Conservation (phyloP, 2,329 filamentous ascomycete genomes). For the Geoglossum cookeanum region DNA sequence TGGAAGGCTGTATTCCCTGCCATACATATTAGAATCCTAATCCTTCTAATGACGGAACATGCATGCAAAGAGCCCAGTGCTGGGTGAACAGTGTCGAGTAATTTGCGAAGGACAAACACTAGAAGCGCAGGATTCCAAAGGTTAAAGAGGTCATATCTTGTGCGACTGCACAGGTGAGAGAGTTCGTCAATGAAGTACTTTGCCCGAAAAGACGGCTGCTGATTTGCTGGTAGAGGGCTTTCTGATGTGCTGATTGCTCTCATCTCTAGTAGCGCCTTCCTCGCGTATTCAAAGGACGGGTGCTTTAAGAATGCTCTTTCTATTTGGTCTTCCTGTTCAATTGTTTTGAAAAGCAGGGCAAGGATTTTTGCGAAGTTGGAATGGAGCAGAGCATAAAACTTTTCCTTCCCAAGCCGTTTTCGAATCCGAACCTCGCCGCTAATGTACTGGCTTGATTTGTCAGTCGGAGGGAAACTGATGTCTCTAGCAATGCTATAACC, state of each 20-base stretch:
- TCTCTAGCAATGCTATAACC: slow-evolving; percentile 74
- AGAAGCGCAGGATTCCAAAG: slow-evolving; percentile 65
- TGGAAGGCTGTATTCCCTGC: slow-evolving; percentile 52
- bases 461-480: slow-evolving; percentile 30
- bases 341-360: slow-evolving; percentile 53
- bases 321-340: slow-evolving; percentile 58
- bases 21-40: slow-evolving; percentile 62
- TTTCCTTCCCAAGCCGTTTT: slow-evolving; percentile 46
- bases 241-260: slow-evolving; percentile 46
- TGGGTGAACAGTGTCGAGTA: slow-evolving; percentile 65
- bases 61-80: slow-evolving; percentile 74
- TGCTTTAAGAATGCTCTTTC: slow-evolving; percentile 47
- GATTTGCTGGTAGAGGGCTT: slow-evolving; percentile 48
- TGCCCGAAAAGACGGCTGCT: slow-evolving; percentile 72
- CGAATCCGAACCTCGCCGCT: slow-evolving; percentile 49
- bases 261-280: slow-evolving; percentile 45
- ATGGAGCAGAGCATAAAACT: slow-evolving; percentile 43
- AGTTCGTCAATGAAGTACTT: slow-evolving; percentile 60
- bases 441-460: slow-evolving; percentile 22
- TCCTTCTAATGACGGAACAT: slow-evolving; percentile 69
- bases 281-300: slow-evolving; percentile 30
- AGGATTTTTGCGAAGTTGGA: slow-evolving; percentile 60
- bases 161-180: slow-evolving; percentile 55
- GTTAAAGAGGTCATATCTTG: slow-evolving; percentile 40
- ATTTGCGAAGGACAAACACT: slow-evolving; percentile 51